Evolutionary conservation across 2,329 filamentous ascomycete species (phyloP).

Genomic region (Fonsecaea multimorphosa): DNA sequence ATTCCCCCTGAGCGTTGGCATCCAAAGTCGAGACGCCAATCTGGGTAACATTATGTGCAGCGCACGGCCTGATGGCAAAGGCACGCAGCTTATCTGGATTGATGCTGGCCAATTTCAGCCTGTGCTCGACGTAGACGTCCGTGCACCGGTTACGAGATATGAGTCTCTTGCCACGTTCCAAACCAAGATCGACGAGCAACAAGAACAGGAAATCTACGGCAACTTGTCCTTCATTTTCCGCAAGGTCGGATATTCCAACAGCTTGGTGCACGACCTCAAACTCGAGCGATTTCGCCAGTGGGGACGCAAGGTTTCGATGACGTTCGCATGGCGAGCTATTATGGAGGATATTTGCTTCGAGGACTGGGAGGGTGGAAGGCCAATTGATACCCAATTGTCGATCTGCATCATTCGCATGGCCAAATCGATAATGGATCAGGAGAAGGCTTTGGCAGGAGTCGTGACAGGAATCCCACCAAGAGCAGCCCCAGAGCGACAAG

Average conservation of each 20-base stretch:
- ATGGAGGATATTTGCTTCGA: conserved; percentile 6
- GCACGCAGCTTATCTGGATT: background rate
- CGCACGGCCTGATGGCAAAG: background rate
- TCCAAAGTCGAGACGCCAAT: background rate
- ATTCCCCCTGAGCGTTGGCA: background rate
- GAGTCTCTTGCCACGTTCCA: background rate
- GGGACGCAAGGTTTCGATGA: conserved; percentile 7
- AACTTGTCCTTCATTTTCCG: conserved; percentile 1
- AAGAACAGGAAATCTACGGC: conserved; percentile 4
- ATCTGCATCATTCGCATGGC: background rate
- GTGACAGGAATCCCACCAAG: background rate
- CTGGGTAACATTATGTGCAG: conserved; percentile 1
- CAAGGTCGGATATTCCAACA: conserved; percentile 5
- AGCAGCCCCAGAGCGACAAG: background rate
- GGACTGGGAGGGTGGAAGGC: background rate
- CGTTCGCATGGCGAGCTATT: conserved; percentile 4
- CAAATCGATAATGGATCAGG: background rate
- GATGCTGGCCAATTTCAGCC: background rate
- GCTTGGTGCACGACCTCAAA: conserved; percentile 3
- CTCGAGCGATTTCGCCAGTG: background rate
- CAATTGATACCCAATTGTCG: background rate
- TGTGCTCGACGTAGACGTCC: background rate
- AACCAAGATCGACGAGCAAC: background rate
- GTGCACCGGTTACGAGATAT: background rate
- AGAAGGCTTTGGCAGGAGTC: background rate